Percentiles rank a stretch among this genome's conserved stretches.
Evolutionary conservation across 2,329 filamentous ascomycete genomes (phyloP).

Genomic region (Phaeosphaeria sp.): DNA sequence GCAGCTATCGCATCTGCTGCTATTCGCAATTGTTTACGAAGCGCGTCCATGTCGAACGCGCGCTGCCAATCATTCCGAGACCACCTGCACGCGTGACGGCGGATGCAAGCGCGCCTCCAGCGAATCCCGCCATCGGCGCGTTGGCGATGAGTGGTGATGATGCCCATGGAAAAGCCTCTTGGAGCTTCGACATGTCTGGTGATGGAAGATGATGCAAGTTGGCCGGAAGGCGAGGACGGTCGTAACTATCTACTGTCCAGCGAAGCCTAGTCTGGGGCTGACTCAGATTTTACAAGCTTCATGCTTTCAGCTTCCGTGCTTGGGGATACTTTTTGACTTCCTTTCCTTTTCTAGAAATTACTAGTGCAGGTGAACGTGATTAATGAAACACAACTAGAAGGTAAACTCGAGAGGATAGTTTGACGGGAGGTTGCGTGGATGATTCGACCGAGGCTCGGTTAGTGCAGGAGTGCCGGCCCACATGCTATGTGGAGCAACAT

Average conservation of each 20-base stretch:
- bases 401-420: no score
- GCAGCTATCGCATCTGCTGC: constrained; percentile 23
- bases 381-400: background rate
- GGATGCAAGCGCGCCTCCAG: constrained; percentile 62
- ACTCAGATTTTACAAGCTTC: background rate
- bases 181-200: constrained; percentile 20
- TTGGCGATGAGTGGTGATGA: constrained; percentile 63
- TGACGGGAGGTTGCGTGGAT: no score
- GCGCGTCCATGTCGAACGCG: constrained; percentile 40
- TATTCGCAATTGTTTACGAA: constrained; percentile 38
- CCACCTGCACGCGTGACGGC: constrained; percentile 64
- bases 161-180: constrained; percentile 59
- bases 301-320: background rate
- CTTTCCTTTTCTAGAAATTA: background rate
- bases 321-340: background rate
- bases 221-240: background rate
- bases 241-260: no score
- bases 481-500: no score
- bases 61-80: constrained; percentile 54
- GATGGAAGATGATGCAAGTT: background rate
- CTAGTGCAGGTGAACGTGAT: background rate
- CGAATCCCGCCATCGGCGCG: constrained; percentile 73
- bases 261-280: background rate
- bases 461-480: no score
- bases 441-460: no score